These are phyloP conservation scores for Cicer cuneatum DNA, from an alignment of 306 rosid species.

Conservation along the genomic window DNA sequence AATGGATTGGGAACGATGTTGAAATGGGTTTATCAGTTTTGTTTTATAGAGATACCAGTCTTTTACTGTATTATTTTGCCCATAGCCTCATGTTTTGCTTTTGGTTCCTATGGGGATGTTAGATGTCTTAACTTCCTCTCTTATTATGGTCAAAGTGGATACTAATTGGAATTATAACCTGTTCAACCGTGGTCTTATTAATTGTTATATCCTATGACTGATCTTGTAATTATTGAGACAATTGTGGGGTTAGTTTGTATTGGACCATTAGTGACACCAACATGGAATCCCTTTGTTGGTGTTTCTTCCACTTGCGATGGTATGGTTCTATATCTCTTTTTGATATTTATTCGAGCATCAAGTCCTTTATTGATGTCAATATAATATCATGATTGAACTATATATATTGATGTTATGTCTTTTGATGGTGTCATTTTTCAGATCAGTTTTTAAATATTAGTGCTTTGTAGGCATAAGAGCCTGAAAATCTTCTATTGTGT, in stretches of 20 bases:
- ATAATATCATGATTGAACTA: constrained; percentile 42
- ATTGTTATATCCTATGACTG: constrained; percentile 69
- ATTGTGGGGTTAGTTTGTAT: constrained; percentile 91
- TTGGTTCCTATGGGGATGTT: constrained; percentile 43
- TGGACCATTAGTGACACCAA: constrained; percentile 91
- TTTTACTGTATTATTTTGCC: constrained; percentile 29
- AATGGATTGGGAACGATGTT: constrained; percentile 47
- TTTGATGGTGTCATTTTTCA: constrained; percentile 14
- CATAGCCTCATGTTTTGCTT: constrained; percentile 44
- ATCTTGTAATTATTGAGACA: constrained; percentile 72
- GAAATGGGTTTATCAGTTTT: constrained; percentile 43
- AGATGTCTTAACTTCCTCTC: constrained; percentile 37
- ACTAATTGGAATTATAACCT: constrained; percentile 61
- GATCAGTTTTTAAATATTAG: background rate
- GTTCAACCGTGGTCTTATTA: constrained; percentile 62
- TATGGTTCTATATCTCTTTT: constrained; percentile 90
- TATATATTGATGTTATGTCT: constrained; percentile 3
- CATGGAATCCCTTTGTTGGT: constrained; percentile 90
- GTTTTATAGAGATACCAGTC: constrained; percentile 37
- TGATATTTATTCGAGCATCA: constrained; percentile 63
- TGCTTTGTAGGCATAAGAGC: constrained; percentile 16
- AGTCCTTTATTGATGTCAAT: constrained; percentile 48
- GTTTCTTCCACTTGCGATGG: constrained; percentile 87
- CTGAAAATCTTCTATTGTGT: constrained; percentile 4
- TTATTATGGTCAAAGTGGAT: constrained; percentile 54